Conservation (phyloP, 1,284 basidiomycete genomes). For the Trametes polyzona region DNA sequence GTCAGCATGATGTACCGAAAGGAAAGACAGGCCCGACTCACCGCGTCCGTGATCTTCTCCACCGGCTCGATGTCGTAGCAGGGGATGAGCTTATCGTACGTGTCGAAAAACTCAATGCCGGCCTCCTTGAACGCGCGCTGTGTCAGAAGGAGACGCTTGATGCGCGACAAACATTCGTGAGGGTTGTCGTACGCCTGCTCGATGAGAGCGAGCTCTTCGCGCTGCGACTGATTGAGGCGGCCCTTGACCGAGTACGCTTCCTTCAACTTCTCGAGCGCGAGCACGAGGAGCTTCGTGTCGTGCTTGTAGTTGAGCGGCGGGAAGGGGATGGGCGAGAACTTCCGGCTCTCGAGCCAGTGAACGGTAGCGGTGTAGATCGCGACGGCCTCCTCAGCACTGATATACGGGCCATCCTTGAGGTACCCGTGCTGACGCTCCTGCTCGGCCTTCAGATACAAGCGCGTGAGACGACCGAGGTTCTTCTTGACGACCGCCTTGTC, state of each 20-base stretch:
- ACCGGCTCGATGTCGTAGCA: slow-evolving; percentile 98
- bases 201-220: slow-evolving; percentile 94
- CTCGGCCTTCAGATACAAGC: slow-evolving; percentile 95
- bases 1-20: slow-evolving; percentile 23
- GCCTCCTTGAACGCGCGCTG: slow-evolving; percentile 98
- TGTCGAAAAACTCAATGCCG: slow-evolving; percentile 95
- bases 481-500: slow-evolving; percentile 99
- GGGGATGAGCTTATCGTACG: slow-evolving; percentile 96
- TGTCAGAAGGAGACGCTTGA: slow-evolving; percentile 93
- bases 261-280: slow-evolving; percentile 95
- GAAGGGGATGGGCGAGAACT: slow-evolving; percentile 98
- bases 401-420: slow-evolving; percentile 96
- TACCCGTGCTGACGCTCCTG: slow-evolving; percentile 97
- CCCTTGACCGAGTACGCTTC: slow-evolving; percentile 99
- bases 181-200: slow-evolving; percentile 97
- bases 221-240: slow-evolving; percentile 93
- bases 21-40: slow-evolving; percentile 40
- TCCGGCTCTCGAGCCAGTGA: slow-evolving; percentile 95
- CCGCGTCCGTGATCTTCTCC: slow-evolving; percentile 97
- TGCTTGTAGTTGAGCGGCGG: slow-evolving; percentile 98
- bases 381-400: slow-evolving; percentile 96
- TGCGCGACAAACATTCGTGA: slow-evolving; percentile 92
- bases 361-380: slow-evolving; percentile 97
- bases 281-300: slow-evolving; percentile 93
- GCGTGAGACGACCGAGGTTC: slow-evolving; percentile 89